These are phyloP conservation scores for Noccaea caerulescens DNA, from an alignment of 345 rosid genomes.

Conservation along the genomic window DNA sequence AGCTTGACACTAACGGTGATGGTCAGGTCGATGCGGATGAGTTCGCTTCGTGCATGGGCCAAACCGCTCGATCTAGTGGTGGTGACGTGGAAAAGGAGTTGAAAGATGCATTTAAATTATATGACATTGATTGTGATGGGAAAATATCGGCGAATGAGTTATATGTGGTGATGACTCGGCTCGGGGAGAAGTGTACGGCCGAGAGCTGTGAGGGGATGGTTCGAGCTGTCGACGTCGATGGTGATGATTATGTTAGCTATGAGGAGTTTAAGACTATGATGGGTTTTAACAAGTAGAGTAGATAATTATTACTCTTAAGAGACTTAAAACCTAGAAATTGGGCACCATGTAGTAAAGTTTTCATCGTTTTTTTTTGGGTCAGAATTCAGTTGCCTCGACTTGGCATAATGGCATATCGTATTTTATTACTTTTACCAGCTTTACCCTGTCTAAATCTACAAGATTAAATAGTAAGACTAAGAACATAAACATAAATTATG, in stretches of 20 bases:
- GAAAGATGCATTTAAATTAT: conserved; percentile 71
- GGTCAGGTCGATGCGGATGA: conserved; percentile 71
- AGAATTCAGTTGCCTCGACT: too few relatives aligned
- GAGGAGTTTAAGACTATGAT: conserved; percentile 89
- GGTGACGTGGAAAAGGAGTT: conserved; percentile 48
- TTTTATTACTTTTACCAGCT: too few relatives aligned
- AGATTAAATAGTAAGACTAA: neutral
- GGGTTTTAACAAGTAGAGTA: conserved; percentile 29
- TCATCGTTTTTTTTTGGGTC: too few relatives aligned
- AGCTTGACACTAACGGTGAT: conserved; percentile 79
- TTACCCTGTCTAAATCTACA: neutral
- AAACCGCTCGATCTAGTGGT: conserved; percentile 22
- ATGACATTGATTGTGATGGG: conserved; percentile 73
- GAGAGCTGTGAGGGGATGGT: conserved; percentile 72
- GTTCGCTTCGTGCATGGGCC: conserved; percentile 49
- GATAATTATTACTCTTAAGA: neutral
- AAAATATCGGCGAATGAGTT: conserved; percentile 67
- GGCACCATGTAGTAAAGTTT: neutral
- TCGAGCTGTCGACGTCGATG: conserved; percentile 69
- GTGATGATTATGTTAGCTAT: conserved; percentile 80
- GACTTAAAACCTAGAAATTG: neutral
- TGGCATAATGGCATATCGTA: too few relatives aligned
- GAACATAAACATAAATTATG: neutral
- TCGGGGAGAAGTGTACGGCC: conserved; percentile 65
- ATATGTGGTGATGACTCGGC: conserved; percentile 62